Conservation (phyloP, 495 filamentous ascomycete species). For the Xylaria castorea region DNA sequence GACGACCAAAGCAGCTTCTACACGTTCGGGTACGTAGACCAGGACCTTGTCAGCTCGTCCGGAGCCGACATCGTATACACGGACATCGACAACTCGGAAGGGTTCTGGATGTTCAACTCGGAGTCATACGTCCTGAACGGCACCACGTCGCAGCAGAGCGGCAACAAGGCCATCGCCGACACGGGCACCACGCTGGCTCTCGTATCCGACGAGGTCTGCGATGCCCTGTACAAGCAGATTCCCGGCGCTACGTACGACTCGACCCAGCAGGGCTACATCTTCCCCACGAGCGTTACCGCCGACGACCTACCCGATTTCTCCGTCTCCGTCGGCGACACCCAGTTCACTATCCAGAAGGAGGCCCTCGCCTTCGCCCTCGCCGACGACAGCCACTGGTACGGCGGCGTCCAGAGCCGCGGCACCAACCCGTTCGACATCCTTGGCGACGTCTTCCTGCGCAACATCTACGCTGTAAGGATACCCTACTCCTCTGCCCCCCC, state of each 20-base stretch:
- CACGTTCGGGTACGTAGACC: constrained; percentile 79
- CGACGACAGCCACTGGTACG: constrained; percentile 66
- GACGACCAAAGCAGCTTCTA: constrained; percentile 73
- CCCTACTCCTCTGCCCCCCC: neutral
- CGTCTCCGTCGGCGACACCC: constrained; percentile 69
- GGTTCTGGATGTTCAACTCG: constrained; percentile 76
- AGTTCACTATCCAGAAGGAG: constrained; percentile 74
- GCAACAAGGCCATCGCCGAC: constrained; percentile 79
- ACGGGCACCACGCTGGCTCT: constrained; percentile 79
- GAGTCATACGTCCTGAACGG: constrained; percentile 66
- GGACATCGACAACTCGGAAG: constrained; percentile 69
- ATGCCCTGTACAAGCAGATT: constrained; percentile 73
- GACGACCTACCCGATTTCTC: constrained; percentile 68
- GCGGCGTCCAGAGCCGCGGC: constrained; percentile 77
- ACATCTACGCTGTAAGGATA: constrained; percentile 70
- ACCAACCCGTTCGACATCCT: constrained; percentile 72
- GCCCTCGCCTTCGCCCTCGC: constrained; percentile 70
- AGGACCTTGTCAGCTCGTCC: constrained; percentile 62
- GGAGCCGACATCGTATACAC: constrained; percentile 67
- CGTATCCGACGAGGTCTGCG: constrained; percentile 68
- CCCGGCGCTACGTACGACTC: constrained; percentile 68
- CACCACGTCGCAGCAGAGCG: constrained; percentile 58
- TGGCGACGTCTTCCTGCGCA: constrained; percentile 77
- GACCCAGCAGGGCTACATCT: constrained; percentile 71
- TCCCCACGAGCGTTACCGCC: constrained; percentile 61